Evolutionary conservation across 371 early-diverging fungal species (phyloP), one percentile per base, ranked within the genome.

Genomic region (Apophysomyces trapeziformis): DNA sequence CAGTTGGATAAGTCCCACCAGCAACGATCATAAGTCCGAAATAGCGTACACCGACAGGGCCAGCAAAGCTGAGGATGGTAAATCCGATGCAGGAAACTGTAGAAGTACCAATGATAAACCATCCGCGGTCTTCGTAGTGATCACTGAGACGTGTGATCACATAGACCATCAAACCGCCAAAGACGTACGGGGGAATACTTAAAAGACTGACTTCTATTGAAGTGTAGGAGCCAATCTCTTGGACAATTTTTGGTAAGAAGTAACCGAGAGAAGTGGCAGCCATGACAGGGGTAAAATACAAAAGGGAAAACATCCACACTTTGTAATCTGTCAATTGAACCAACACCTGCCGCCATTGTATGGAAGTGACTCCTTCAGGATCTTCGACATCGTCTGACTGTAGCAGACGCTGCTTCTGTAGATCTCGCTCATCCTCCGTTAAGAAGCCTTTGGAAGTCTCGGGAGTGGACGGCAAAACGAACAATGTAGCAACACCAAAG

Each of bases 261-360:
- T 82, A 82, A 9, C 79, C 82, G 14, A 82, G 64, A 0, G 82
- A 82, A 0, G 82, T 82, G 8, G 82, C 82, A 32, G 82, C 82
- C 82, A 82, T 82, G n/a, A 82, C 82, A 6, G 82, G 82, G 36
- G 82, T 75, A 46, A 82, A 79, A 37, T 82, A 82, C 1, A 82
- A 63, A 0, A 82, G 64, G 45, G 73, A 75, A 54, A 82, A 82
- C 7, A 79, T 38, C 82, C 82, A 82, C 0, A 74, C 68, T 61
- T 82, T 82, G 58, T 76, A 74, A 65, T 79, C 79, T 43, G 62
- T 64, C 12, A 82, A 46, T 58, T 77, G 76, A 3, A 43, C 37
- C 36, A 63, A n/a, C 2, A 76, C 71, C 36, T 77, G 71, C 4
- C 35, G 56, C 38, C 37, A 66, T 70, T 47, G 68, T 13, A 32